Evolutionary conservation across 495 filamentous ascomycete species (phyloP).

Genomic region (Venustampulla echinocandica): DNA sequence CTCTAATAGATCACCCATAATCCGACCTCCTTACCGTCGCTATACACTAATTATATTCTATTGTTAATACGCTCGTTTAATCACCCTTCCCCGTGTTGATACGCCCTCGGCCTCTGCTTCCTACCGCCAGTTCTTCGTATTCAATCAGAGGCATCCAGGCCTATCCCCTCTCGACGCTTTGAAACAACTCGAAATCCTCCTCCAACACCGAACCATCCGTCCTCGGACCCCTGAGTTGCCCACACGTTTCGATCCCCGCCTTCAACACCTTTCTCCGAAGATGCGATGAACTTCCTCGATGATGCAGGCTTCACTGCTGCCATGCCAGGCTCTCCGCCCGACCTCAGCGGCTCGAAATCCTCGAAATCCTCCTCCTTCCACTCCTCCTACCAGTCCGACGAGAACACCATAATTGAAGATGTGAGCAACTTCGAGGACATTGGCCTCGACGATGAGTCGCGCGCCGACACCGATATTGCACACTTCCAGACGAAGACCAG

Average conservation of each 20-base stretch:
- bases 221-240: no score
- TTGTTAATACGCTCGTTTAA: neutral
- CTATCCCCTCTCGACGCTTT: neutral
- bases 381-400: constrained; percentile 65
- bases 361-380: constrained; percentile 79
- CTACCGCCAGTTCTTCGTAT: constrained; percentile 1
- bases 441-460: constrained; percentile 63
- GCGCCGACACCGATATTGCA: constrained; percentile 29
- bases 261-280: no score
- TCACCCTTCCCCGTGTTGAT: neutral
- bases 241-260: no score
- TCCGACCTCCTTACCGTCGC: constrained; percentile 1
- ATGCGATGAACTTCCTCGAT: constrained; percentile 52
- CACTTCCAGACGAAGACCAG: constrained; percentile 40
- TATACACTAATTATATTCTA: constrained; percentile 5
- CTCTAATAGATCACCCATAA: neutral
- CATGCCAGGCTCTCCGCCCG: constrained; percentile 71
- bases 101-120: constrained; percentile 1
- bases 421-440: constrained; percentile 89
- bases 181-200: constrained; percentile 14
- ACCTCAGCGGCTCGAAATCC: constrained; percentile 75
- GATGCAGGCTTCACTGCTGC: constrained; percentile 34
- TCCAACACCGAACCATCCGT: no score
- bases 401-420: constrained; percentile 45
- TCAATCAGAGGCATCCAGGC: constrained; percentile 2